Evolutionary conservation across 768 basidiomycete genomes (phyloP).

Genomic region (Floccularia luteovirens): DNA sequence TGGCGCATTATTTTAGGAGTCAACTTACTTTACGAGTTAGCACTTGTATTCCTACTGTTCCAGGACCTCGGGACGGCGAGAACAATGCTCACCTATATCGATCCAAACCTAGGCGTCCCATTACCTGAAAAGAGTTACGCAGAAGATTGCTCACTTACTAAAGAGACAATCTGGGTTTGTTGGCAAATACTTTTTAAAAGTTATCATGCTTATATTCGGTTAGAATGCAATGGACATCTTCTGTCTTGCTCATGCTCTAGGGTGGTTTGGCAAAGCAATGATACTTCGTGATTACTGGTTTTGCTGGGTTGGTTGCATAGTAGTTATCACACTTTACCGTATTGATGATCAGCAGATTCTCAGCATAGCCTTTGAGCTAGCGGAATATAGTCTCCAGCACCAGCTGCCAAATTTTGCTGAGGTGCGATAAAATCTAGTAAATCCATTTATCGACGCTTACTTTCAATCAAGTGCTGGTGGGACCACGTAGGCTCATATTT

Average conservation of each 20-base stretch:
- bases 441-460: slow-evolving; percentile 8
- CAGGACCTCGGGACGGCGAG: slow-evolving; percentile 77
- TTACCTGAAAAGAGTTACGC: slow-evolving; percentile 85
- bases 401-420: slow-evolving; percentile 86
- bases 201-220: too few relatives aligned
- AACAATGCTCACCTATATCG: slow-evolving; percentile 72
- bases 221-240: slow-evolving; percentile 83
- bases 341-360: slow-evolving; percentile 48
- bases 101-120: slow-evolving; percentile 60
- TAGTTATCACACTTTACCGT: slow-evolving; percentile 3
- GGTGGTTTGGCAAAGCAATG: slow-evolving; percentile 91
- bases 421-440: slow-evolving; percentile 33
- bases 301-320: slow-evolving; percentile 60
- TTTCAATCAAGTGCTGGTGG: slow-evolving; percentile 73
- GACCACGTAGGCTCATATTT: slow-evolving; percentile 59
- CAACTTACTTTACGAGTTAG: slow-evolving; percentile 79
- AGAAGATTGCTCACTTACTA: slow-evolving; percentile 66
- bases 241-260: slow-evolving; percentile 76
- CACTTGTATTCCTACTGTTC: slow-evolving; percentile 78
- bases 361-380: slow-evolving; percentile 82
- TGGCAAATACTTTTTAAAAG: background rate
- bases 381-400: slow-evolving; percentile 84
- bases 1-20: slow-evolving; percentile 76
- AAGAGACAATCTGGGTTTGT: slow-evolving; percentile 60
- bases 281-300: slow-evolving; percentile 91